Percentiles rank a stretch among this genome's conserved stretches.
Conservation (phyloP, 2,329 filamentous ascomycete genomes). For the Clarireedia monteithiana region DNA sequence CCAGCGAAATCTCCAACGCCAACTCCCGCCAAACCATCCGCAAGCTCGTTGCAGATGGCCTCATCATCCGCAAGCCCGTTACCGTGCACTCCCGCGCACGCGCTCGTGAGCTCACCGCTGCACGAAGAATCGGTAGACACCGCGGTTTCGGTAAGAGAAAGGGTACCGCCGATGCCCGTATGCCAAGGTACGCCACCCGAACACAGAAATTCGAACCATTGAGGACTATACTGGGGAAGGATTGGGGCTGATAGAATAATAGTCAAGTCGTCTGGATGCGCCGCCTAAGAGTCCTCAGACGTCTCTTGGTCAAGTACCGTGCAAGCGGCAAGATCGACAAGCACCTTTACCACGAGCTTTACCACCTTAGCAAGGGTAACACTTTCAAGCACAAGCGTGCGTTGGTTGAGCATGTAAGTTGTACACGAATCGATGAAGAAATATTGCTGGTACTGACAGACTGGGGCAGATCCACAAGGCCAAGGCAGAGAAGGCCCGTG, state of each 20-base stretch:
- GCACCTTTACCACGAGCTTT: constrained; percentile 99
- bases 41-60: constrained; percentile 99
- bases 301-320: constrained; percentile 99
- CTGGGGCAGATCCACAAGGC: constrained; percentile 86
- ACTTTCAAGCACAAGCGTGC: constrained; percentile 99
- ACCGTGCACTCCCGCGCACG: constrained; percentile 99
- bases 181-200: constrained; percentile 63
- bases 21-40: constrained; percentile 99
- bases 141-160: constrained; percentile 99
- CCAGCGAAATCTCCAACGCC: constrained; percentile 99
- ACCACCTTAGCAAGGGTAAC: constrained; percentile 99
- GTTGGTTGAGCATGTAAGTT: constrained; percentile 98
- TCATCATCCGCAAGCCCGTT: constrained; percentile 99
- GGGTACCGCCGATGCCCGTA: constrained; percentile 99
- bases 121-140: constrained; percentile 93
- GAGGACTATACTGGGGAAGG: constrained; percentile 19
- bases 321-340: constrained; percentile 99
- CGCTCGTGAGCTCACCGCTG: constrained; percentile 89
- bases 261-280: constrained; percentile 99
- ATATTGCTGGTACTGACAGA: constrained; percentile 17
- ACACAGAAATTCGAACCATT: constrained; percentile 15
- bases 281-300: constrained; percentile 97
- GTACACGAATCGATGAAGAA: not conserved
- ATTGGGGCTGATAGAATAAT: constrained; percentile 30
- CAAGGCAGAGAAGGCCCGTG: constrained; percentile 98